These are phyloP conservation scores for Diaporthe citriasiana DNA, from an alignment of 2,329 filamentous ascomycete species.

Conservation along the genomic window DNA sequence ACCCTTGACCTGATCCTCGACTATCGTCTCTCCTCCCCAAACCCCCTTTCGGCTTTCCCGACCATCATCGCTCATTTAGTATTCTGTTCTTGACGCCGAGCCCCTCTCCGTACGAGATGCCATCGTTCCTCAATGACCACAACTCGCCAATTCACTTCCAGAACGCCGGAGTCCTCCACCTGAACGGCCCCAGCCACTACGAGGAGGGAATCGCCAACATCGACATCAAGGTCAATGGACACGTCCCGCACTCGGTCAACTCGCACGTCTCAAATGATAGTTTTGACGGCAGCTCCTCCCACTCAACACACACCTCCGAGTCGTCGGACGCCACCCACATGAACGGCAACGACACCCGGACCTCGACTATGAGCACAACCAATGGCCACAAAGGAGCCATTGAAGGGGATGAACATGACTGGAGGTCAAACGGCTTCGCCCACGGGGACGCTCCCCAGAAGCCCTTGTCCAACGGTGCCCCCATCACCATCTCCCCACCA, in stretches of 20 bases:
- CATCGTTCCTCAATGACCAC: constrained; percentile 67
- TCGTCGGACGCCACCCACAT: constrained; percentile 59
- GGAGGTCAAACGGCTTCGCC: constrained; percentile 51
- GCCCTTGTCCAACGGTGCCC: constrained; percentile 46
- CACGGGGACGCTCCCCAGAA: constrained; percentile 47
- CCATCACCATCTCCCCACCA: constrained; percentile 45
- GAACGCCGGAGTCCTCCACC: constrained; percentile 59
- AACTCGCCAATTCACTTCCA: constrained; percentile 58
- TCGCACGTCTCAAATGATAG: constrained; percentile 64
- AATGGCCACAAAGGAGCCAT: constrained; percentile 70
- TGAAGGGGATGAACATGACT: constrained; percentile 48
- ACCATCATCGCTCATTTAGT: constrained; percentile 39
- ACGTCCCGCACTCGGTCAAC: constrained; percentile 51
- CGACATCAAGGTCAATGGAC: constrained; percentile 52
- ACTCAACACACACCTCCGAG: constrained; percentile 67
- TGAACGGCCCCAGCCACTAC: constrained; percentile 56
- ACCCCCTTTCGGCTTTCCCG: not conserved
- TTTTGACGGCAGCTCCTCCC: constrained; percentile 68
- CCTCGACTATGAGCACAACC: constrained; percentile 62
- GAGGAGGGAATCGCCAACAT: constrained; percentile 46
- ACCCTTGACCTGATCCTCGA: constrained; percentile 18
- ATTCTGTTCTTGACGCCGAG: constrained; percentile 35
- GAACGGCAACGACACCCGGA: constrained; percentile 58
- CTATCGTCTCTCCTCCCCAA: constrained; percentile 5
- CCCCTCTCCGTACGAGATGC: constrained; percentile 55